Evolutionary conservation across 345 rosid genomes (phyloP).

Genomic region (Eucalyptus rudis): DNA sequence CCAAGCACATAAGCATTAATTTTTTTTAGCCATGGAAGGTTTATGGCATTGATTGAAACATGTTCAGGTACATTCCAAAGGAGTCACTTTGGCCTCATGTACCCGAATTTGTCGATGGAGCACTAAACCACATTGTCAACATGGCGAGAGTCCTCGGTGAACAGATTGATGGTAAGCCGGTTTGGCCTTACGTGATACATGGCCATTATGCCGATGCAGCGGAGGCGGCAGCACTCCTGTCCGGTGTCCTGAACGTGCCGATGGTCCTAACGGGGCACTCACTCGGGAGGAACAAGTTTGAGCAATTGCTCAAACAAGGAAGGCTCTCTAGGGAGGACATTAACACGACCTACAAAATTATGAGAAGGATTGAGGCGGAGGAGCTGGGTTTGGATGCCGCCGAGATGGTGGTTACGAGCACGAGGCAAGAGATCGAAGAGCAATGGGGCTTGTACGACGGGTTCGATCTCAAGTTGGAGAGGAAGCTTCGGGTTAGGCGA

Average conservation of each 20-base stretch:
- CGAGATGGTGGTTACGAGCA: conserved; percentile 63
- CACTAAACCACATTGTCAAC: conserved; percentile 40
- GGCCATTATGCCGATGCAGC: conserved; percentile 77
- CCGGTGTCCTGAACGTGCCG: conserved; percentile 52
- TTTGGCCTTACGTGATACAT: conserved; percentile 61
- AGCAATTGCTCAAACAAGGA: conserved; percentile 60
- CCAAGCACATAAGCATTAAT: neutral
- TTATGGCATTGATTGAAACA: neutral
- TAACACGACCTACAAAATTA: conserved; percentile 44
- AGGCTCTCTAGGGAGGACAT: conserved; percentile 49
- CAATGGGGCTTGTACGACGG: conserved; percentile 78
- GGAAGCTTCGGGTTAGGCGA: conserved; percentile 50
- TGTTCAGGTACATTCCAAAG: conserved; percentile 43
- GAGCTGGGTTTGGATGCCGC: conserved; percentile 50
- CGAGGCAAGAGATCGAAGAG: conserved; percentile 64
- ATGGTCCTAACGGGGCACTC: conserved; percentile 72
- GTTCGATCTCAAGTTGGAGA: conserved; percentile 52
- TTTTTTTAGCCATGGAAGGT: neutral
- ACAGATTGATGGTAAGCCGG: conserved; percentile 38
- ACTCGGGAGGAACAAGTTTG: conserved; percentile 52
- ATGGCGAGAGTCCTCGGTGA: conserved; percentile 53
- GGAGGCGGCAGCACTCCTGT: conserved; percentile 47
- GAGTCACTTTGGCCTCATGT: conserved; percentile 65
- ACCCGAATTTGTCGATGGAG: conserved; percentile 54
- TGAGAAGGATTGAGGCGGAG: conserved; percentile 52